Percentiles rank a stretch among this genome's conserved stretches.
Evolutionary conservation across 2,329 filamentous ascomycete genomes (phyloP).

Genomic region (Teratosphaeria destructans): DNA sequence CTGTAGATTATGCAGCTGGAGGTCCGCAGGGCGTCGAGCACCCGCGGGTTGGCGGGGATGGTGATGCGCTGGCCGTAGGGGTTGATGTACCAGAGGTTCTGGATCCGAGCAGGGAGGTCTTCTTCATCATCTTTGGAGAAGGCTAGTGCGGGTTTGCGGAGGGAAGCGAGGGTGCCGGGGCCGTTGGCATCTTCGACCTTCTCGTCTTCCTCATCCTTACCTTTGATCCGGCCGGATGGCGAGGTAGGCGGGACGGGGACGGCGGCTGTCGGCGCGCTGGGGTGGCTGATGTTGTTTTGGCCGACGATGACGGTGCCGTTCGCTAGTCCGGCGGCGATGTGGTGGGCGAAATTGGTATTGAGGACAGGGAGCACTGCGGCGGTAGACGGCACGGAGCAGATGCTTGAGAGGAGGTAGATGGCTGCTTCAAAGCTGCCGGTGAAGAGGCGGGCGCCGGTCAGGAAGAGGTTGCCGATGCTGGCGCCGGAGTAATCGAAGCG

Average conservation of each 20-base stretch:
- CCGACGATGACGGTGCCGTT: constrained; percentile 74
- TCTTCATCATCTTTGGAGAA: constrained; percentile 69
- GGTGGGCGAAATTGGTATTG: constrained; percentile 90
- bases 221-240: constrained; percentile 14
- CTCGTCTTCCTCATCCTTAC: constrained; percentile 34
- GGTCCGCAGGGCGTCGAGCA: constrained; percentile 55
- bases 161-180: constrained; percentile 66
- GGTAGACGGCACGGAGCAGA: constrained; percentile 70
- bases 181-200: constrained; percentile 69
- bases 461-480: constrained; percentile 42
- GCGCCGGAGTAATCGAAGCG: constrained; percentile 41
- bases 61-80: constrained; percentile 95
- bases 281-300: constrained; percentile 87
- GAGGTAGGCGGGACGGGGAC: constrained; percentile 7
- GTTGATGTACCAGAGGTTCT: constrained; percentile 92
- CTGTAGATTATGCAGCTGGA: constrained; percentile 72
- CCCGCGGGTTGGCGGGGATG: constrained; percentile 71
- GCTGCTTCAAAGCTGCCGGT: constrained; percentile 86
- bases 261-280: constrained; percentile 51
- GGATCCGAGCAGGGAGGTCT: constrained; percentile 66
- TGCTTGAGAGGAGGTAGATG: constrained; percentile 78
- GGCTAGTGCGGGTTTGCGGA: constrained; percentile 69
- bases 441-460: constrained; percentile 71
- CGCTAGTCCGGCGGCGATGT: constrained; percentile 74
- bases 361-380: constrained; percentile 79